These are phyloP conservation scores for Paecilomyces sp. DNA, from an alignment of 2,329 filamentous ascomycete genomes.

Conservation along the genomic window DNA sequence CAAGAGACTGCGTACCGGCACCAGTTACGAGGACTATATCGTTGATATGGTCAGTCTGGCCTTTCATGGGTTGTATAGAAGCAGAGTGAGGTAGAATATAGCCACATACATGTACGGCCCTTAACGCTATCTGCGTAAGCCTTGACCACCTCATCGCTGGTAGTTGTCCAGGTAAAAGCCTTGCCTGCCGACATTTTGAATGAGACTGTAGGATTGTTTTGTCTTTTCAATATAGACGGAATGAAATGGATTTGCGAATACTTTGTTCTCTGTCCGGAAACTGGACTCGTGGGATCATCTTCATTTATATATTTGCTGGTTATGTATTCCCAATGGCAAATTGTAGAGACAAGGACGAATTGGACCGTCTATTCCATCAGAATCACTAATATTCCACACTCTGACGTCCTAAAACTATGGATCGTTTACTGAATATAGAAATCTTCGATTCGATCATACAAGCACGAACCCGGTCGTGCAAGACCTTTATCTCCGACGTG, in stretches of 20 bases:
- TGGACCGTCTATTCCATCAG: not conserved
- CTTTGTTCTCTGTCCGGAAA: not conserved
- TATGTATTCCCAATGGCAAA: not conserved
- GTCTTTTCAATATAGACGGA: not conserved
- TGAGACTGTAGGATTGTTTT: not conserved
- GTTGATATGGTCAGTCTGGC: not conserved
- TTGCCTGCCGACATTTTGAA: not conserved
- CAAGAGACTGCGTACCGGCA: constrained; percentile 9
- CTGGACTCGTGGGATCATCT: not conserved
- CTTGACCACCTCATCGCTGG: not conserved
- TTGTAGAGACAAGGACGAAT: not conserved
- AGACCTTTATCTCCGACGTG: not conserved
- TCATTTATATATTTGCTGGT: not conserved
- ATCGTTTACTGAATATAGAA: not conserved
- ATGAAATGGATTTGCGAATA: not conserved
- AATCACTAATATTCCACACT: not conserved
- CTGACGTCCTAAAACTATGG: not conserved
- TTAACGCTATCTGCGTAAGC: not conserved
- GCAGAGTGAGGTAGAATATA: not conserved
- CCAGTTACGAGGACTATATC: constrained; percentile 12
- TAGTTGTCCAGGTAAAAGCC: not conserved
- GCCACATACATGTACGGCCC: not conserved
- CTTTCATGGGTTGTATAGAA: not conserved
- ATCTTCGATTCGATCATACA: not conserved
- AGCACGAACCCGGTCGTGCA: not conserved